Evolutionary conservation across 2,329 filamentous ascomycete genomes (phyloP), one percentile per base, ranked within the genome.

Genomic region (Leptographium procerum): DNA sequence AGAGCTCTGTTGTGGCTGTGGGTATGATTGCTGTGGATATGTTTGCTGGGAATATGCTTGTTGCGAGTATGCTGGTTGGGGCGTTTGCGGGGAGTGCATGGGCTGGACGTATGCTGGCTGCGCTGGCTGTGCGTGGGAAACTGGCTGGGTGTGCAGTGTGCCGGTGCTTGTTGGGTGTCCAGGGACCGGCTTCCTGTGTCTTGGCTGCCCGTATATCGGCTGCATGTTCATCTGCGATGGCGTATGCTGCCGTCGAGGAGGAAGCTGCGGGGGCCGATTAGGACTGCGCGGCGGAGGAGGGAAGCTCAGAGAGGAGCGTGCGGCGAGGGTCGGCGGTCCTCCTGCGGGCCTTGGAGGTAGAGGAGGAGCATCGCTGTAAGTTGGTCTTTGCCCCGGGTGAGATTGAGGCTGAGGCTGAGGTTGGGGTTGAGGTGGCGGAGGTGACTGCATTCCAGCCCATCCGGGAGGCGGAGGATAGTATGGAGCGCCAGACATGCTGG

Each of bases 211-310:
- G 31, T 36, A 40, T 26, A 22, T 11, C 16, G 45, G 45, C 45
- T 48, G 45, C n/a, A 16, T 14, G 34, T 36, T 13, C 34, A 11
- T 36, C 34, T 36, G n/a, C 22, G 45, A 51, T 13, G 47, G 47
- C 26, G 53, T n/a, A 5, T 45, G 47, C 19, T 55, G 47, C 4
- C 52, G 59, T 8, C 56, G 52, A 8, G 54, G 57, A 3, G 57
- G 61, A 3, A 61, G 53, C 8, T 53, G 16, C 0, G 59, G 59
- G 2, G 53, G 58, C 2, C 59, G 51, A 33, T 62, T 62, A 0
- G 61, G 59, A 13, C 59, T 61, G 2, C 55, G 59, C 22, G 61
- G 61, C 14, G 61, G 61, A 11, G 59, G 61, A 3, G 61, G 61
- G 9, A 62, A 62, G 51, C 28, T 53, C 14, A 58, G 14, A 2